Conservation (phyloP, 2,329 filamentous ascomycete species). For the Metarhizium guizhouense region DNA sequence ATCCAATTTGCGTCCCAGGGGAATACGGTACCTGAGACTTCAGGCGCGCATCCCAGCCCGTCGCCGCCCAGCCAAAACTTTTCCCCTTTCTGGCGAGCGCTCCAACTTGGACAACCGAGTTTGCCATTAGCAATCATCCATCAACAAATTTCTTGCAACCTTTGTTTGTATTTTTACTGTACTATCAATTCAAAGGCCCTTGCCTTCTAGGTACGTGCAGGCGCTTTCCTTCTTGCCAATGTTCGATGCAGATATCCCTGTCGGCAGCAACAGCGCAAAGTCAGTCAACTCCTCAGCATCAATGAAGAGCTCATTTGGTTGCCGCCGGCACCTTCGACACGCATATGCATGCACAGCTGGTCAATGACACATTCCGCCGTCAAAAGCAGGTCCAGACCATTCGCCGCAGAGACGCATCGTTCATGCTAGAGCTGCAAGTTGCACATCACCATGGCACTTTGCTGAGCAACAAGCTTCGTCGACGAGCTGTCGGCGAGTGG, state of each 20-base stretch:
- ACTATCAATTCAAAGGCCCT: neutral
- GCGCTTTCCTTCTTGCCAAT: neutral
- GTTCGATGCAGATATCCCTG: neutral
- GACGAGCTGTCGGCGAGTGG: neutral
- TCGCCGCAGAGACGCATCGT: neutral
- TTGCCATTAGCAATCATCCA: neutral
- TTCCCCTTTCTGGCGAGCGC: slow-evolving; percentile 12
- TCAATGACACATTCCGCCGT: neutral
- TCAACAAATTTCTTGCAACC: neutral
- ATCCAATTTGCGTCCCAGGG: too few relatives aligned
- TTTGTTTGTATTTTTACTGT: slow-evolving; percentile 5
- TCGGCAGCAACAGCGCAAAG: neutral
- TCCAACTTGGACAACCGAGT: neutral
- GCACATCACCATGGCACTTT: neutral
- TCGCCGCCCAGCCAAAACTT: slow-evolving; percentile 17
- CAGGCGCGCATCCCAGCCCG: slow-evolving; percentile 19
- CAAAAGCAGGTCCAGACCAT: neutral
- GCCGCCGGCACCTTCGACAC: too few relatives aligned
- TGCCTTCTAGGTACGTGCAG: slow-evolving; percentile 3
- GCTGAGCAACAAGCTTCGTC: neutral
- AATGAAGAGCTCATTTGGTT: neutral
- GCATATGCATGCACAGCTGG: too few relatives aligned
- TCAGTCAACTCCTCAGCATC: neutral
- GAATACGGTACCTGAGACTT: slow-evolving; percentile 22
- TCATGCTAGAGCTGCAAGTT: neutral